Conservation (phyloP, 2,329 filamentous ascomycete genomes). For the Alternaria brassicae region DNA sequence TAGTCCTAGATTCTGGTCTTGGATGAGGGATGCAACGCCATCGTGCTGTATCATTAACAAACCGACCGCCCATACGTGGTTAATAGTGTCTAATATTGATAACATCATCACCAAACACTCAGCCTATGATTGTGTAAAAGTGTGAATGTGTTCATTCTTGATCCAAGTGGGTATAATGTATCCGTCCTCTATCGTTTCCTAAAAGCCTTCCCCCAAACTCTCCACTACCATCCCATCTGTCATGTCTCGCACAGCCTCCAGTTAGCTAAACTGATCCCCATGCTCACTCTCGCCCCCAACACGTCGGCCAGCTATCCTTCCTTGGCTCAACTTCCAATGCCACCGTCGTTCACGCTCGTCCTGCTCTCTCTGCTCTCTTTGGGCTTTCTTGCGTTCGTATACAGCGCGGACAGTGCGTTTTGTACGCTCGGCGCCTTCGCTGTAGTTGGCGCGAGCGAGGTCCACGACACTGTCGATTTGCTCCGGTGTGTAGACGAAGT, state of each 20-base stretch:
- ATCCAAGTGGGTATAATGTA: slow-evolving; percentile 22
- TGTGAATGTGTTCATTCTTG: slow-evolving; percentile 12
- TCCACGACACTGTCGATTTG: slow-evolving; percentile 86
- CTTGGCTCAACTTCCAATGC: slow-evolving; percentile 53
- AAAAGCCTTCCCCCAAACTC: background rate
- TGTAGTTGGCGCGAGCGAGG: slow-evolving; percentile 85
- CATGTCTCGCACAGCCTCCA: background rate
- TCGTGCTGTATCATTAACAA: background rate
- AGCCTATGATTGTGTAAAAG: background rate
- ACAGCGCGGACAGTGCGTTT: slow-evolving; percentile 82
- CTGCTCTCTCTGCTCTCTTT: slow-evolving; percentile 63
- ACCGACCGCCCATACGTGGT: too few relatives aligned
- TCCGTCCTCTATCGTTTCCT: background rate
- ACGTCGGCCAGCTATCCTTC: slow-evolving; percentile 62
- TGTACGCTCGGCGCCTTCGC: slow-evolving; percentile 80
- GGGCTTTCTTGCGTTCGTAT: slow-evolving; percentile 86
- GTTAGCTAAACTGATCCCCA: slow-evolving; percentile 67
- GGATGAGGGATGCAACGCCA: background rate
- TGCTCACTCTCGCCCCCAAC: slow-evolving; percentile 62
- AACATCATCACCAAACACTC: background rate
- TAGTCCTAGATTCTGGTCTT: background rate
- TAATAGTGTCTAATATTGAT: background rate
- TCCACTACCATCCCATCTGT: background rate
- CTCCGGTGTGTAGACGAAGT: slow-evolving; percentile 92
- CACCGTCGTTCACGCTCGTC: slow-evolving; percentile 49